phyloP scores from a whole-genome alignment of 2,329 filamentous ascomycete species.

The Phialophora tarda region DNA sequence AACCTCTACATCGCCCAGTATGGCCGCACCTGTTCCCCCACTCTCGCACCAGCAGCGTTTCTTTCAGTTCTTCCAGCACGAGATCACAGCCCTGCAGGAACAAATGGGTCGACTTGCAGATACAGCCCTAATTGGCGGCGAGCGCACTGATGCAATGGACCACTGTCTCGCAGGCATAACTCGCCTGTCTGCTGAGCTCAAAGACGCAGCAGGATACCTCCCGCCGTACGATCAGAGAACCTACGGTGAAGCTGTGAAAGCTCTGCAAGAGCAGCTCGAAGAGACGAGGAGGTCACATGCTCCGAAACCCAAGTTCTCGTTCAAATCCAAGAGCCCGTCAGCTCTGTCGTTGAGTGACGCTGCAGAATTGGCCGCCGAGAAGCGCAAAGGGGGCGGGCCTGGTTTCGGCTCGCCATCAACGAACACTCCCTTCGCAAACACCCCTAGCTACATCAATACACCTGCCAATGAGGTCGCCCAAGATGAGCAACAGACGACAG shows the following conservation, averaged over 20 bases:
- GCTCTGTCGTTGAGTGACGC: conserved; percentile 63
- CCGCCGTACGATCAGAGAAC: conserved; percentile 88
- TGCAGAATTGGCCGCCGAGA: conserved; percentile 59
- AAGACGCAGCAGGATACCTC: conserved; percentile 79
- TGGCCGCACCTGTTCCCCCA: conserved; percentile 21
- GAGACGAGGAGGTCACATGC: conserved; percentile 69
- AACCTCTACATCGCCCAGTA: conserved; percentile 5
- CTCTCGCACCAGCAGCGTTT: conserved; percentile 73
- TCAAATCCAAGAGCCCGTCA: conserved; percentile 68
- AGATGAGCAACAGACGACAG: conserved; percentile 35
- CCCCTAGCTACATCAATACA: conserved; percentile 30
- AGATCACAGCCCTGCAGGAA: conserved; percentile 75
- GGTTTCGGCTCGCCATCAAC: conserved; percentile 51
- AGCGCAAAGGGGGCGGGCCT: conserved; percentile 50
- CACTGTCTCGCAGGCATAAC: conserved; percentile 80
- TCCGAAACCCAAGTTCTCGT: conserved; percentile 81
- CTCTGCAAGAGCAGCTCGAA: conserved; percentile 77
- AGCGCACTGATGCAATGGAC: conserved; percentile 80
- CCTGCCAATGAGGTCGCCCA: conserved; percentile 42
- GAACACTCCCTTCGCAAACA: conserved; percentile 43
- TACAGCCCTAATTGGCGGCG: conserved; percentile 68
- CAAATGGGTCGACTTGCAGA: conserved; percentile 72
- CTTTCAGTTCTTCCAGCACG: conserved; percentile 80
- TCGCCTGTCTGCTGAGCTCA: conserved; percentile 79
- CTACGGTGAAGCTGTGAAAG: conserved; percentile 82